Percentiles rank a stretch among this genome's conserved stretches.
Conservation (phyloP, 495 filamentous ascomycete genomes). For the Hypoxylon perforatum region DNA sequence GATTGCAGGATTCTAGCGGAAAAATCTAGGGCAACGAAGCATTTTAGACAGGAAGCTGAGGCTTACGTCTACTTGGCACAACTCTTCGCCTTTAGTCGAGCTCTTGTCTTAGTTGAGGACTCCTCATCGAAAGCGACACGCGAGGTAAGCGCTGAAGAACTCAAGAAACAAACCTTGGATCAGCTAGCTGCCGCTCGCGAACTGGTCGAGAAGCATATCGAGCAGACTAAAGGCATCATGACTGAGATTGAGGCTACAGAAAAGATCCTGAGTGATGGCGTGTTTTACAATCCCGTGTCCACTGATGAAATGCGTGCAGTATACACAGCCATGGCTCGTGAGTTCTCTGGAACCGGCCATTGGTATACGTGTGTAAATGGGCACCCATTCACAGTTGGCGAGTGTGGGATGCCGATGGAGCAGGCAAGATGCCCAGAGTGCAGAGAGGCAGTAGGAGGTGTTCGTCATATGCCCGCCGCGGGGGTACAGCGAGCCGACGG, state of each 20-base stretch:
- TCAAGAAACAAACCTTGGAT: constrained; percentile 26
- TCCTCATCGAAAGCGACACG: not conserved
- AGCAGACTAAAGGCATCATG: constrained; percentile 20
- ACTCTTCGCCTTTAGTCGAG: constrained; percentile 42
- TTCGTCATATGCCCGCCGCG: constrained; percentile 60
- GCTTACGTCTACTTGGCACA: constrained; percentile 49
- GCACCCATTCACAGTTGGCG: constrained; percentile 77
- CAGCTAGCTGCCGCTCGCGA: constrained; percentile 29
- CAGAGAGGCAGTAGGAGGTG: constrained; percentile 68
- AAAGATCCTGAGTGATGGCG: constrained; percentile 35
- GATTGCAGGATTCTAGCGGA: constrained; percentile 50
- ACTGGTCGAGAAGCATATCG: constrained; percentile 31
- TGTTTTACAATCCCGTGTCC: constrained; percentile 49
- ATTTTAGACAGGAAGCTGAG: constrained; percentile 48
- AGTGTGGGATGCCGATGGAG: constrained; percentile 79
- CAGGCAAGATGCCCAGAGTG: constrained; percentile 73
- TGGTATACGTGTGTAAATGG: constrained; percentile 77
- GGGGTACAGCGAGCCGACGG: constrained; percentile 57
- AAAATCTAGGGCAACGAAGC: constrained; percentile 29
- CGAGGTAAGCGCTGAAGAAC: not conserved
- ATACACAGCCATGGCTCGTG: constrained; percentile 61
- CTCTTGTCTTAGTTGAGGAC: constrained; percentile 1
- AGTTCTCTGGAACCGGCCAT: constrained; percentile 68
- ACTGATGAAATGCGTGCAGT: constrained; percentile 54
- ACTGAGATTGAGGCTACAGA: constrained; percentile 34